A percentile compares a stretch with the other conserved stretches of the same genome.
phyloP scores from a whole-genome alignment of 805 yeast species.

The Monosporozyma servazzii region DNA sequence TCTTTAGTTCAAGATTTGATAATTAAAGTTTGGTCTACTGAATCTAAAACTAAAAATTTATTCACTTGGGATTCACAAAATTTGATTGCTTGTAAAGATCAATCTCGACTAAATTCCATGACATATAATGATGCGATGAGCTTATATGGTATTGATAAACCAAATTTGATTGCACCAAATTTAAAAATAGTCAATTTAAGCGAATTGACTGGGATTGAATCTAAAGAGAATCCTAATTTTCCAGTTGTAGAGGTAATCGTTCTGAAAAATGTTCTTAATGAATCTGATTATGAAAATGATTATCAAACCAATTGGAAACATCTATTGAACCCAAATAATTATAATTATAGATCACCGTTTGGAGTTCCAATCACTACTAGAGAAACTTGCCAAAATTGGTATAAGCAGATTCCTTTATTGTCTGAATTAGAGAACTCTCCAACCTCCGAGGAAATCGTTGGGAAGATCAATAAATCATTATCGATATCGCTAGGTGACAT shows the following conservation, averaged over 20 bases:
- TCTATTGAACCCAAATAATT: constrained; percentile 36
- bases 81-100: constrained; percentile 9
- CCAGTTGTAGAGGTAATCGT: constrained; percentile 71
- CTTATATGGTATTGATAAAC: constrained; percentile 85
- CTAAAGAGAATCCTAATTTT: constrained; percentile 37
- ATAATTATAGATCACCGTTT: constrained; percentile 49
- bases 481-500: constrained; percentile 57
- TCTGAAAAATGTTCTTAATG: constrained; percentile 39
- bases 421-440: constrained; percentile 8
- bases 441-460: not conserved
- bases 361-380: constrained; percentile 42
- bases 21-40: constrained; percentile 42
- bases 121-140: constrained; percentile 62
- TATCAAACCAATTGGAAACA: constrained; percentile 29
- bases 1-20: constrained; percentile 52
- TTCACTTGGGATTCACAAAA: constrained; percentile 18
- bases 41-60: constrained; percentile 29
- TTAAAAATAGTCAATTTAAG: constrained; percentile 44
- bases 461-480: constrained; percentile 28
- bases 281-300: constrained; percentile 13
- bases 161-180: constrained; percentile 64
- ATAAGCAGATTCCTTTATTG: constrained; percentile 25
- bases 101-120: constrained; percentile 35
- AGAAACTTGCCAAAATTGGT: constrained; percentile 38
- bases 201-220: constrained; percentile 26